These are phyloP conservation scores for Xylaria sp. DNA, from an alignment of 2,329 filamentous ascomycete genomes.

Conservation along the genomic window DNA sequence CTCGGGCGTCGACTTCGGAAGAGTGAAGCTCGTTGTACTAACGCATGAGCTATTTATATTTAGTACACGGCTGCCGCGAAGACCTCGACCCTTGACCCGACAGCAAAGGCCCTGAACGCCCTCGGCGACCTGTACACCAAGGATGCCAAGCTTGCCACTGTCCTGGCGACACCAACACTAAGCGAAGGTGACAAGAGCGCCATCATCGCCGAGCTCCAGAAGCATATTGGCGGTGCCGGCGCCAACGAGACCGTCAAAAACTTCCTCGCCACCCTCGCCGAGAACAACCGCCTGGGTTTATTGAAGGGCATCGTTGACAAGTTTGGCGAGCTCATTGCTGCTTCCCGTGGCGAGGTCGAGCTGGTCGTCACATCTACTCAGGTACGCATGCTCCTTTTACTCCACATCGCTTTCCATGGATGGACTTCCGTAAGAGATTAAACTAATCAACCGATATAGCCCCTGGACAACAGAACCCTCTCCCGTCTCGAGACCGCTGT, in stretches of 20 bases:
- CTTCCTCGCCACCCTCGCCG: constrained; percentile 88
- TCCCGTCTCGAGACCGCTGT: constrained; percentile 87
- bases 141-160: constrained; percentile 81
- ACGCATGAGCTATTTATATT: constrained; percentile 63
- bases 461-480: constrained; percentile 89
- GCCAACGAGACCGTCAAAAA: constrained; percentile 90
- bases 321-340: constrained; percentile 88
- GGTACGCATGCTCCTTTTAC: constrained; percentile 67
- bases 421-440: background rate
- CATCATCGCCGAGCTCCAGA: constrained; percentile 88
- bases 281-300: constrained; percentile 93
- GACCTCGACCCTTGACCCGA: constrained; percentile 83
- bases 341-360: constrained; percentile 92
- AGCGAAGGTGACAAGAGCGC: constrained; percentile 81
- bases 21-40: constrained; percentile 42
- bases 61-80: constrained; percentile 98
- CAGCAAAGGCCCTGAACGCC: constrained; percentile 79
- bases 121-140: constrained; percentile 79
- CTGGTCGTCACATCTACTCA: constrained; percentile 89
- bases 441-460: constrained; percentile 36
- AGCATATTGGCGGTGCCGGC: constrained; percentile 74
- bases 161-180: constrained; percentile 86
- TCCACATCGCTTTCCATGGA: background rate
- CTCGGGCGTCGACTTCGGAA: background rate
- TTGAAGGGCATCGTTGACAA: constrained; percentile 86